phyloP scores from a whole-genome alignment of 257 asterid genomes.

The Craterostigma plantagineum region DNA sequence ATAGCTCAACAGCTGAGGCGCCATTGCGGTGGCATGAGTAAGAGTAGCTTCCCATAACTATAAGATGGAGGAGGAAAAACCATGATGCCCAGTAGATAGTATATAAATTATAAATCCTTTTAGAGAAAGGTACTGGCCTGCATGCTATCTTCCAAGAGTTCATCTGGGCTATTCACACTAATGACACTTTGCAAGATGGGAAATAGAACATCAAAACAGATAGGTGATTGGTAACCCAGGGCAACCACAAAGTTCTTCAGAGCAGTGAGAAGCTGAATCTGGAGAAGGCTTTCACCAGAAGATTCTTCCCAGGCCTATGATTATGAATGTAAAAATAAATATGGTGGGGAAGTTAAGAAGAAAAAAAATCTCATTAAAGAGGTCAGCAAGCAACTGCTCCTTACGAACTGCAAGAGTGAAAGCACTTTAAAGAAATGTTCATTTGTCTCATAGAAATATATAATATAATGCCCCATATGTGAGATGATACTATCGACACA shows the following conservation, averaged over 20 bases:
- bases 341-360: slow-evolving; percentile 2
- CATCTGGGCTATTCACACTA: slow-evolving; percentile 71
- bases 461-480: no score
- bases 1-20: slow-evolving; percentile 59
- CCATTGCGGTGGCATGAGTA: slow-evolving; percentile 75
- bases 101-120: no score
- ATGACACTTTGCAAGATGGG: slow-evolving; percentile 64
- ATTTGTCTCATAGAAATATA: no score
- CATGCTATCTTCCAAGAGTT: slow-evolving; percentile 91
- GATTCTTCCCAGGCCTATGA: slow-evolving; percentile 98
- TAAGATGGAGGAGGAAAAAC: slow-evolving; percentile 13
- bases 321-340: no score
- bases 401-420: no score
- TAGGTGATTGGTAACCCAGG: slow-evolving; percentile 76
- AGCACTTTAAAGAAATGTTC: no score
- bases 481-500: not conserved
- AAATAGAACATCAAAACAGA: slow-evolving; percentile 58
- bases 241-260: slow-evolving; percentile 76
- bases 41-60: slow-evolving; percentile 97
- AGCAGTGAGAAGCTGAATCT: slow-evolving; percentile 94
- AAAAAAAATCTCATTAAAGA: not conserved
- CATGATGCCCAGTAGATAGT: no score
- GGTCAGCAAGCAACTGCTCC: not conserved
- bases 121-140: slow-evolving; percentile 33
- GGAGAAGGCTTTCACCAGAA: slow-evolving; percentile 89